Evolutionary conservation across 1,284 basidiomycete species (phyloP).

Genomic region (Volvariella volvacea): DNA sequence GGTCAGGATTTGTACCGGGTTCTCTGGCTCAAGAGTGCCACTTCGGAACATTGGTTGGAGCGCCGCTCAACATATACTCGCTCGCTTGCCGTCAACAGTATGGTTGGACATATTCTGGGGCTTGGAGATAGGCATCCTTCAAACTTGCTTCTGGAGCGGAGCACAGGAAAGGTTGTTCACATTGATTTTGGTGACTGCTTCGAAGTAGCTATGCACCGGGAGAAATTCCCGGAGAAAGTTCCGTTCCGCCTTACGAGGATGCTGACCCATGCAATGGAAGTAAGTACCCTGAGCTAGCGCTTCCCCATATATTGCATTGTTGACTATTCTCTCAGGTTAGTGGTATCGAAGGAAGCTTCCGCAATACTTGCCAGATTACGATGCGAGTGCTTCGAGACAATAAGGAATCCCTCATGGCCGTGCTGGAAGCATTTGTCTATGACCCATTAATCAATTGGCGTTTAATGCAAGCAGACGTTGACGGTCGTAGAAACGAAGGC

Average conservation of each 20-base stretch:
- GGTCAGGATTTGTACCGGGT: conserved; percentile 99
- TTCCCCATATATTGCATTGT: conserved; percentile 10
- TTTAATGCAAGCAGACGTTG: conserved; percentile 70
- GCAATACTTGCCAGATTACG: conserved; percentile 93
- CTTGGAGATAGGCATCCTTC: conserved; percentile 98
- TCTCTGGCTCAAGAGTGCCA: conserved; percentile 92
- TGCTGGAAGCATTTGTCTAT: conserved; percentile 92
- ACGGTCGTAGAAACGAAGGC: conserved; percentile 59
- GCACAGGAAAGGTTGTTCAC: conserved; percentile 92
- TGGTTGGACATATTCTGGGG: conserved; percentile 97
- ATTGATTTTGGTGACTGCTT: conserved; percentile 98
- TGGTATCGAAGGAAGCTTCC: conserved; percentile 97
- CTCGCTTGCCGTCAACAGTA: conserved; percentile 91
- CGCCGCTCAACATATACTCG: conserved; percentile 95
- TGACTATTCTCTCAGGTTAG: conserved; percentile 55
- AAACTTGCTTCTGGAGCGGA: conserved; percentile 89
- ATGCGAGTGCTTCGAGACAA: conserved; percentile 97
- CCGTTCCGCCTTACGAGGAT: conserved; percentile 98
- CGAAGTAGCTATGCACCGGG: conserved; percentile 90
- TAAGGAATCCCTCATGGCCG: conserved; percentile 96
- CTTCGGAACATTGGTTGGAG: conserved; percentile 98
- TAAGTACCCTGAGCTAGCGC: conserved; percentile 25
- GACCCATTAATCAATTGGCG: conserved; percentile 89
- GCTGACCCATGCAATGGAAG: conserved; percentile 99
- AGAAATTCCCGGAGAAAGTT: conserved; percentile 99